Conservation (phyloP, 1,139 yeast species). For the Magnusiomyces starmeri region DNA sequence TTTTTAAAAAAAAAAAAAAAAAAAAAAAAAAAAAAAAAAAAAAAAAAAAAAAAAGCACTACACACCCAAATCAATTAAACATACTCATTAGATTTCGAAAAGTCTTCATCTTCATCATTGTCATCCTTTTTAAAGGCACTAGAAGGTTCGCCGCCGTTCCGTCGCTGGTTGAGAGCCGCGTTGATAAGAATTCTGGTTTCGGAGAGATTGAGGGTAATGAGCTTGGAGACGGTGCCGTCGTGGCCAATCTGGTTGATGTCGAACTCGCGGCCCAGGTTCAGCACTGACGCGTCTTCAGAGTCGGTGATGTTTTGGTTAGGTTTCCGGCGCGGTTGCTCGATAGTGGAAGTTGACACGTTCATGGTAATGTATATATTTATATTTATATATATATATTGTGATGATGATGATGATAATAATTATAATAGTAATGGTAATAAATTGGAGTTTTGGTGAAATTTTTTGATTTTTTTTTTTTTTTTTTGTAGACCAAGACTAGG, state of each 20-base stretch:
- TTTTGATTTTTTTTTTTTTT: too few relatives aligned
- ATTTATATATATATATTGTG: too few relatives aligned
- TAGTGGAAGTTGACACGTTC: constrained; percentile 87
- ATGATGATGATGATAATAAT: too few relatives aligned
- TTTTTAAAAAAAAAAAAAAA: not conserved
- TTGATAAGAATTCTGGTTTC: constrained; percentile 86
- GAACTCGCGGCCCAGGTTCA: constrained; percentile 89
- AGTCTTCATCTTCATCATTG: constrained; percentile 37
- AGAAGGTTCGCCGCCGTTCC: constrained; percentile 37
- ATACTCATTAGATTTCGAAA: constrained; percentile 37
- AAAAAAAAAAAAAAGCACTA: not conserved
- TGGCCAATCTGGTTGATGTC: constrained; percentile 74
- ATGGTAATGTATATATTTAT: too few relatives aligned
- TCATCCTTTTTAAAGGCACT: constrained; percentile 33
- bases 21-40: not conserved
- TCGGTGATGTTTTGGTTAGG: constrained; percentile 49
- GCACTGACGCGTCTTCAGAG: constrained; percentile 83
- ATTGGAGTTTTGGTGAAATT: too few relatives aligned
- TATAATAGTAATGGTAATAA: too few relatives aligned
- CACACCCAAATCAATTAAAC: too few relatives aligned
- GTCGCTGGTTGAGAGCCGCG: constrained; percentile 81
- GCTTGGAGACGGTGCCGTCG: constrained; percentile 66
- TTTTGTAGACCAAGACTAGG: too few relatives aligned
- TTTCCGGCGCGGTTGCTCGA: constrained; percentile 74
- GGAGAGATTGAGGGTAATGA: constrained; percentile 77